These are phyloP conservation scores for Inga laurina DNA, from an alignment of 306 rosid genomes.

Conservation along the genomic window DNA sequence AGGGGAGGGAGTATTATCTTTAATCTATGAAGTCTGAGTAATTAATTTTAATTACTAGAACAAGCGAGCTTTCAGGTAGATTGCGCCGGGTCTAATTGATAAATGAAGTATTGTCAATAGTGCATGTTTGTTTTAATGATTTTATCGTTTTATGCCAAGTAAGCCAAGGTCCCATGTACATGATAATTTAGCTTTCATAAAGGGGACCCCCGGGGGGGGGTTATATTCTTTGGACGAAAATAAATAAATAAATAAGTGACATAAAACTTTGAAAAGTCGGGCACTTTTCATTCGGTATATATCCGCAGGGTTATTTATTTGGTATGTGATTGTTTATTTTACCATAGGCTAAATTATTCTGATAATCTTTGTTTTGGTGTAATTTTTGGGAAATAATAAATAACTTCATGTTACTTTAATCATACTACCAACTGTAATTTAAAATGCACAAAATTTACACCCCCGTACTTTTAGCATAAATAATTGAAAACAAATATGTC, in stretches of 20 bases:
- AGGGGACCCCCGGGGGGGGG: neutral
- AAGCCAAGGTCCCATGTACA: neutral
- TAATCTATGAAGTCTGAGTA: neutral
- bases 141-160: neutral
- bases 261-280: neutral
- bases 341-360: neutral
- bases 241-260: neutral
- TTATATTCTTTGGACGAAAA: neutral
- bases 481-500: neutral
- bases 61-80: neutral
- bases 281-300: neutral
- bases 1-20: too few species aligned
- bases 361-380: neutral
- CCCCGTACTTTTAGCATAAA: neutral
- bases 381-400: neutral
- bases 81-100: neutral
- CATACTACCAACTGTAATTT: neutral
- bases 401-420: neutral
- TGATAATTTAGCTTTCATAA: neutral
- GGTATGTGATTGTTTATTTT: neutral
- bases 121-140: too few species aligned
- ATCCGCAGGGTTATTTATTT: too few species aligned
- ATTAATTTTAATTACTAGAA: neutral
- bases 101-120: neutral
- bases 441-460: neutral